These are phyloP conservation scores for Pseudogymnoascus sp. DNA, from an alignment of 2,329 filamentous ascomycete species.

Conservation along the genomic window DNA sequence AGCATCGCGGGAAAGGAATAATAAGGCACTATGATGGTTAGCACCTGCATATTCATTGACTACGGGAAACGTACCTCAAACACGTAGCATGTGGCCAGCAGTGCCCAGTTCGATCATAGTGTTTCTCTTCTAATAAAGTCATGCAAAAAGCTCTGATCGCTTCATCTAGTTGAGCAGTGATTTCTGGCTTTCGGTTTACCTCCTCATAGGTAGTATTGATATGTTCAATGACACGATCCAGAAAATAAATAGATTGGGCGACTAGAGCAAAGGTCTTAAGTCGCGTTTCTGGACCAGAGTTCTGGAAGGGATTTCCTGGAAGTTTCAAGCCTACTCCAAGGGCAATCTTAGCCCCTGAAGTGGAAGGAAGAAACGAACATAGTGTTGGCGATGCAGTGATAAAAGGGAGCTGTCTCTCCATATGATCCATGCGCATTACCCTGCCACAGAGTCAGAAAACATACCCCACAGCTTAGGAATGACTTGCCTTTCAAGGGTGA, in stretches of 20 bases:
- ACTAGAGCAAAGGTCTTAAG: slow-evolving; percentile 1
- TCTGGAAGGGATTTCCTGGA: not conserved
- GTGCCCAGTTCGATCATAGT: not conserved
- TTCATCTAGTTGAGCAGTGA: not conserved
- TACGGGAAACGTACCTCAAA: not conserved
- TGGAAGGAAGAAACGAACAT: slow-evolving; percentile 4
- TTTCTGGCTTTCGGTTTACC: not conserved
- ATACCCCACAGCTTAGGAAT: not conserved
- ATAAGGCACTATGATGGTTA: not conserved
- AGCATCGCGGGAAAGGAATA: not conserved
- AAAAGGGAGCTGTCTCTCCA: not conserved
- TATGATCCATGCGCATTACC: not conserved
- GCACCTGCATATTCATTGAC: not conserved
- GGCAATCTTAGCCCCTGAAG: not conserved
- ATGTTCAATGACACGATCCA: not conserved
- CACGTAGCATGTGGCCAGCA: slow-evolving; percentile 5
- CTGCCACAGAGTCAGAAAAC: not conserved
- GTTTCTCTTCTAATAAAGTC: not conserved
- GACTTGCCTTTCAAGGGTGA: not conserved
- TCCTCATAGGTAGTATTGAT: slow-evolving; percentile 2
- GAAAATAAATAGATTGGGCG: not conserved
- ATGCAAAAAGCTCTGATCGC: not conserved
- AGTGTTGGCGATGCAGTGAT: not conserved
- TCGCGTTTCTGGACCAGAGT: not conserved
- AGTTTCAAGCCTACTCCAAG: slow-evolving; percentile 1